Conservation (phyloP, 257 asterid species). For the Asclepias syriaca region DNA sequence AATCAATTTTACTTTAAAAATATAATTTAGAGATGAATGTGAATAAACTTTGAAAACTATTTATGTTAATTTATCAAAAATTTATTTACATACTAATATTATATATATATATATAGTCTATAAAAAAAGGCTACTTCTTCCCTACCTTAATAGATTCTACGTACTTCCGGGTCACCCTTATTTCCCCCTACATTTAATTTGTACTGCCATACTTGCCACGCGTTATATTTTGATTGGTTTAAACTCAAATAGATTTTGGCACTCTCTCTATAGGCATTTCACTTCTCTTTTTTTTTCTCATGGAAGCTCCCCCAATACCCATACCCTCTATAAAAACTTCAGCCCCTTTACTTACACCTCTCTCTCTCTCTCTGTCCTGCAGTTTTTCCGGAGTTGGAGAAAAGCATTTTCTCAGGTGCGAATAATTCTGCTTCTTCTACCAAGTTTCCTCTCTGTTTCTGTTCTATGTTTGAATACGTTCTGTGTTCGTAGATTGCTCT, state of each 20-base stretch:
- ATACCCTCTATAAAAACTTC: neutral
- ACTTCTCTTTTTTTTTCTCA: neutral
- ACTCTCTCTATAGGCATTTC: neutral
- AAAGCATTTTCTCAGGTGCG: neutral
- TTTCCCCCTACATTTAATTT: neutral
- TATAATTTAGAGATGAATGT: too few relatives aligned
- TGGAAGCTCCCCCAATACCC: too few relatives aligned
- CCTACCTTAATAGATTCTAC: neutral
- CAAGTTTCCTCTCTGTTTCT: too few relatives aligned
- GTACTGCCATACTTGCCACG: neutral
- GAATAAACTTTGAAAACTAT: too few relatives aligned
- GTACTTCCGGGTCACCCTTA: neutral
- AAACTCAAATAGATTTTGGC: conserved; percentile 4
- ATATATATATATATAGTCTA: too few relatives aligned
- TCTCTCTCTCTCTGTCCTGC: neutral
- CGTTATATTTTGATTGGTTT: neutral
- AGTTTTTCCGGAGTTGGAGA: neutral
- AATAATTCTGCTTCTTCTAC: neutral
- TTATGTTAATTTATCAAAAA: too few relatives aligned
- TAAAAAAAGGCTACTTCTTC: neutral
- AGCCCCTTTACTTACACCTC: neutral
- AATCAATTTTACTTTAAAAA: too few relatives aligned
- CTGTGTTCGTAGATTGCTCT: too few relatives aligned
- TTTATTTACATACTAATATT: too few relatives aligned
- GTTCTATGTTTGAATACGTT: too few relatives aligned